A percentile compares a stretch with the other conserved stretches of the same genome.
Evolutionary conservation across 2,329 filamentous ascomycete species (phyloP).

Genomic region (Rhytidhysteron rufulum): DNA sequence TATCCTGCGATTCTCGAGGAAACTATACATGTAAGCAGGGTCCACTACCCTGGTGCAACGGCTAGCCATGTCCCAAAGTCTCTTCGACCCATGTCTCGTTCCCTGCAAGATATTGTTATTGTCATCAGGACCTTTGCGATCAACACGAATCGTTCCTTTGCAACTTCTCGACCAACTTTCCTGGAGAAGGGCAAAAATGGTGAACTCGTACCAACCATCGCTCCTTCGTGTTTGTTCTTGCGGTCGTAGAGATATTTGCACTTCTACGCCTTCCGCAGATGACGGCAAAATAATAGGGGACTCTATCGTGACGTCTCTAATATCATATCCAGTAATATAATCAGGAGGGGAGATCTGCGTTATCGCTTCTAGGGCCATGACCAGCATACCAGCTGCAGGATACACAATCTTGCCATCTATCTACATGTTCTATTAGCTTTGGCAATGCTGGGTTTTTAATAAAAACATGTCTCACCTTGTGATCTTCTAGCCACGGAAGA

Average conservation of each 20-base stretch:
- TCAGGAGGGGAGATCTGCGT: neutral
- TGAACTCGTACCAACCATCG: neutral
- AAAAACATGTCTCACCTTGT: conserved; percentile 24
- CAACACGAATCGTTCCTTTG: neutral
- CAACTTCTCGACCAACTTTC: neutral
- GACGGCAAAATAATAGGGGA: neutral
- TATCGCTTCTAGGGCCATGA: conserved; percentile 21
- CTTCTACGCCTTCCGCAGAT: neutral
- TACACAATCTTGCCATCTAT: conserved; percentile 16
- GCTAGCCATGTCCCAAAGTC: neutral
- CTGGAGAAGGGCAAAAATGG: neutral
- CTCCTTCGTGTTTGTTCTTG: neutral
- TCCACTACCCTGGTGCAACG: neutral
- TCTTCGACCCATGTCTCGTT: neutral
- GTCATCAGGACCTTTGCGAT: neutral
- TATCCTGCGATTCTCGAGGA: neutral
- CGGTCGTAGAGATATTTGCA: neutral
- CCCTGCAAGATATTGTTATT: neutral
- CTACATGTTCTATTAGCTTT: neutral
- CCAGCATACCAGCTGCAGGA: conserved; percentile 21
- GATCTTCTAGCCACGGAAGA: conserved; percentile 42
- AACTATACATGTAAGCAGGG: neutral
- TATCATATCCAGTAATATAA: neutral
- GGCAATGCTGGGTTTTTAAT: neutral
- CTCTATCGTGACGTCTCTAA: neutral